Evolutionary conservation across 139 green algal genomes (phyloP), one percentile per base, ranked within the genome.

Genomic region (Auxenochlorella protothecoides): DNA sequence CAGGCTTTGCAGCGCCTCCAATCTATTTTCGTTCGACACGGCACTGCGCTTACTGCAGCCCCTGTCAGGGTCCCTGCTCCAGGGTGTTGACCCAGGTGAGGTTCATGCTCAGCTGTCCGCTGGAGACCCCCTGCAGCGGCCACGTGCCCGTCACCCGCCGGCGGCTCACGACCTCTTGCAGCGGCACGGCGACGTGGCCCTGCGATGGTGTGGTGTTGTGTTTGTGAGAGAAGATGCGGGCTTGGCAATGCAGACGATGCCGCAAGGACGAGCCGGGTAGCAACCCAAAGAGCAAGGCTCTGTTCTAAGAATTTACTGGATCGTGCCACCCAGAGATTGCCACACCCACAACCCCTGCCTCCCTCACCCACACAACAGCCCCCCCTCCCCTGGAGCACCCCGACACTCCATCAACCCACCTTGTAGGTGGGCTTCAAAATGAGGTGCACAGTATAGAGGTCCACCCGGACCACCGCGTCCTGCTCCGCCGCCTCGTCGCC

Each of bases 391-490:
- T 55, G 16, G 2, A 16, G 64, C 27, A 53, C 14, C 27, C 10
- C 10, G 64, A 54, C 27, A 44, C 57, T 61, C 27, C 66, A 59
- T 4, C 52, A 4, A 11, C 53, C 7, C 55, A 63, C 68, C 63
- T 72, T 75, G 66, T 66, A 74, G 7, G 14, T 67, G 9, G 59
- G 10, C 53, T 55, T 52, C 5, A 6, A n/a, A 5, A 68, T 10
- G 16, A 66, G 27, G 59, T 74, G 55, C 15, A 55, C 60, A 12
- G 54, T 65, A 13, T 27, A 74, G 55, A 83, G 68, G 59, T 79
- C 73, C 7, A 83, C 53, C 6, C 55, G 51, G 55, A 83, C 52
- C 51, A 73, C 53, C 5, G 65, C 9, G 12, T 76, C 73, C 3
- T 13, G 14, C 27, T 55, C 15, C 16, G 14, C 65, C 16, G 73